phyloP scores from a whole-genome alignment of 495 filamentous ascomycete genomes.

The Aspergillus sclerotiicarbonarius region DNA sequence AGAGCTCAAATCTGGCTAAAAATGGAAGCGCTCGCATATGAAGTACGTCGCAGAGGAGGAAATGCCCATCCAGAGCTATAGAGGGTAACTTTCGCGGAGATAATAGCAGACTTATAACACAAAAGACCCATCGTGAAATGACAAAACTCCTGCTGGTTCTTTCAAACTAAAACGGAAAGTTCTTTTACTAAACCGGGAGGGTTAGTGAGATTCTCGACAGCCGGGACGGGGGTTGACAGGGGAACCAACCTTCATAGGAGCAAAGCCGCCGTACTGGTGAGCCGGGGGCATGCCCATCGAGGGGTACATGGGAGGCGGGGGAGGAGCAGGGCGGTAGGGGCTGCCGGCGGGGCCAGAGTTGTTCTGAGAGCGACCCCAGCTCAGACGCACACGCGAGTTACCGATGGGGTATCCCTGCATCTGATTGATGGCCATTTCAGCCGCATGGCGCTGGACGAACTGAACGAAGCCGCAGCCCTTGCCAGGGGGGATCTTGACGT shows the following conservation, averaged over 20 bases:
- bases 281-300: slow-evolving; percentile 79
- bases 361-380: slow-evolving; percentile 98
- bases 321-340: slow-evolving; percentile 92
- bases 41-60: slow-evolving; percentile 47
- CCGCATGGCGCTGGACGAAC: slow-evolving; percentile 97
- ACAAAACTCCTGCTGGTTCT: slow-evolving; percentile 50
- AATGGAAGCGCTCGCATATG: slow-evolving; percentile 48
- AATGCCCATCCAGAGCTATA: slow-evolving; percentile 50
- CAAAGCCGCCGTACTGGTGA: slow-evolving; percentile 71
- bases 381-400: slow-evolving; percentile 95
- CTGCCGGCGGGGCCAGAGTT: slow-evolving; percentile 97
- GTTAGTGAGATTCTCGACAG: slow-evolving; percentile 13
- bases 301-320: slow-evolving; percentile 81
- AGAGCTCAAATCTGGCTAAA: slow-evolving; percentile 44
- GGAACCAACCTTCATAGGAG: slow-evolving; percentile 69
- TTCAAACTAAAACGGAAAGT: slow-evolving; percentile 45
- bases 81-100: slow-evolving; percentile 37
- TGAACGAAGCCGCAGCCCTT: slow-evolving; percentile 99
- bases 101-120: slow-evolving; percentile 44
- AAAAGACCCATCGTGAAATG: slow-evolving; percentile 47
- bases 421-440: slow-evolving; percentile 99
- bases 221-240: slow-evolving; percentile 5
- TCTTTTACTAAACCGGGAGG: slow-evolving; percentile 31
- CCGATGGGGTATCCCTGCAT: slow-evolving; percentile 99
- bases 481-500: slow-evolving; percentile 99